These are phyloP conservation scores for Leccinum rimulosum DNA, from an alignment of 768 basidiomycete genomes.

Conservation along the genomic window DNA sequence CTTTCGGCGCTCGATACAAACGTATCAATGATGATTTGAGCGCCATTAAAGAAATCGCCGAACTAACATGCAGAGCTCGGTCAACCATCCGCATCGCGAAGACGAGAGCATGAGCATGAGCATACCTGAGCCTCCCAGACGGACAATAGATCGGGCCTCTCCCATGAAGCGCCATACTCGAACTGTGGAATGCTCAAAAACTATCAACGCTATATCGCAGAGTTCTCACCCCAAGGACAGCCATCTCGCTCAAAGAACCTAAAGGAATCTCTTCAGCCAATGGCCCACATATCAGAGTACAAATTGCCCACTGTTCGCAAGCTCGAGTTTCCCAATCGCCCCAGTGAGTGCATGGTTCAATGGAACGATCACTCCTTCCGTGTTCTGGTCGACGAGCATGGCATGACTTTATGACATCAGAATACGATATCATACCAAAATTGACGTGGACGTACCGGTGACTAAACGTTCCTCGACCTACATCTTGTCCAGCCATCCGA, in stretches of 20 bases:
- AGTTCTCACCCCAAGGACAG: conserved; percentile 73
- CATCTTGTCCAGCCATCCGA: conserved; percentile 91
- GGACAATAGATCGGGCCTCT: conserved; percentile 72
- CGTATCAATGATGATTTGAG: conserved; percentile 84
- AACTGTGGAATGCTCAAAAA: conserved; percentile 48
- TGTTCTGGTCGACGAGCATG: conserved; percentile 87
- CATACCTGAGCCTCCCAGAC: conserved; percentile 91
- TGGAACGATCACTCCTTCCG: conserved; percentile 77
- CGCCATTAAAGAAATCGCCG: conserved; percentile 93
- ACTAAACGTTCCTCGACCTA: conserved; percentile 87
- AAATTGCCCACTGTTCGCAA: conserved; percentile 76
- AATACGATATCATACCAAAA: background rate
- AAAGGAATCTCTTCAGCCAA: background rate
- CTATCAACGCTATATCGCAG: background rate
- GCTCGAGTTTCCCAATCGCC: conserved; percentile 67
- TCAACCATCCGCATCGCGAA: background rate
- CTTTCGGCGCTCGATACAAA: conserved; percentile 84
- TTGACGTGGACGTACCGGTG: conserved; percentile 46
- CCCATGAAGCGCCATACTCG: conserved; percentile 90
- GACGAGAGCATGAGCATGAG: background rate
- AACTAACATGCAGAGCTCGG: conserved; percentile 44
- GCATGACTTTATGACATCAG: conserved; percentile 55
- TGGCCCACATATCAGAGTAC: background rate
- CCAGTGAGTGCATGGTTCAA: conserved; percentile 63
- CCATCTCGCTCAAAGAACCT: conserved; percentile 90